Evolutionary conservation across 139 green algal species (phyloP).

Genomic region (Asterochloris erici): DNA sequence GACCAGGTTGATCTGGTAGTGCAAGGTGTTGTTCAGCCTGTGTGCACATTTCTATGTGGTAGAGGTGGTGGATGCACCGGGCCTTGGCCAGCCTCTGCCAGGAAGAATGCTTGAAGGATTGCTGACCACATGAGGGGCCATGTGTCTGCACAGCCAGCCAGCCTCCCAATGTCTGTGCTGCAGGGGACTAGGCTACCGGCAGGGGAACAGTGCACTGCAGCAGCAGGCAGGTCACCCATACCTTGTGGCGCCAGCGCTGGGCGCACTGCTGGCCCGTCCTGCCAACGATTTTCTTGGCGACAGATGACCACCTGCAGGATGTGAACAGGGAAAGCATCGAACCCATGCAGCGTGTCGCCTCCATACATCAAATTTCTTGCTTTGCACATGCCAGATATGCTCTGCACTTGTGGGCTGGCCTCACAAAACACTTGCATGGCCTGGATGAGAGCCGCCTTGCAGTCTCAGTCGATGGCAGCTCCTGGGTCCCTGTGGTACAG

Average conservation of each 20-base stretch:
- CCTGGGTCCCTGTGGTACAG: neutral
- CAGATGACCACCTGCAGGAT: conserved; percentile 58
- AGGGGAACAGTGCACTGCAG: neutral
- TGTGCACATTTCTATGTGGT: too few species aligned
- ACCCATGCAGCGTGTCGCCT: neutral
- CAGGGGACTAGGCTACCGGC: too few species aligned
- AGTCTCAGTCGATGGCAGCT: neutral
- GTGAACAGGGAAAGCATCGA: too few species aligned
- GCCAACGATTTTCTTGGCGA: conserved; percentile 69
- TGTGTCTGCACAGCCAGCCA: too few species aligned
- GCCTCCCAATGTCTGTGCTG: too few species aligned
- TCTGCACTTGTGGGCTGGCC: neutral
- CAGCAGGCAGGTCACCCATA: conserved; percentile 1
- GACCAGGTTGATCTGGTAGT: too few species aligned
- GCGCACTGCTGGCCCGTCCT: conserved; percentile 84
- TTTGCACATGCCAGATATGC: neutral
- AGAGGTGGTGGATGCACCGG: too few species aligned
- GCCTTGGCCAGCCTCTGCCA: too few species aligned
- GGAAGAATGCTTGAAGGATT: too few species aligned
- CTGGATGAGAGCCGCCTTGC: neutral
- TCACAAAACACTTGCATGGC: neutral
- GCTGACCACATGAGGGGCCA: too few species aligned
- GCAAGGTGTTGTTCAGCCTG: neutral
- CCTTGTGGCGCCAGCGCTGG: conserved; percentile 85
- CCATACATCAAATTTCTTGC: neutral